Evolutionary conservation across 345 rosid genomes (phyloP).

Genomic region (Salix arbutifolia): DNA sequence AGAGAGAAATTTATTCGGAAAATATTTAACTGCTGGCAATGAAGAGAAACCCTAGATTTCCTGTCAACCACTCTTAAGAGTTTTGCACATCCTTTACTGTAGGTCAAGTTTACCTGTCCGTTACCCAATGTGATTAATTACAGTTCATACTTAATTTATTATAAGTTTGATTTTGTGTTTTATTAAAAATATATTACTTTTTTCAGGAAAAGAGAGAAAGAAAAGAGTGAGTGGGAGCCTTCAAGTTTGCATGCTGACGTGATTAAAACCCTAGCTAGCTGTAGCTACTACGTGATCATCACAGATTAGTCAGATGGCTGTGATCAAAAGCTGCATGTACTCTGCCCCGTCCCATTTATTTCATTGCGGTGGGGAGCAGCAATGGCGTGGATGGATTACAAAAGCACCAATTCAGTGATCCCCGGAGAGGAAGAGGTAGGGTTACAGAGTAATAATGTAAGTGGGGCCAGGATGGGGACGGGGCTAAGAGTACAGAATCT

Average conservation of each 20-base stretch:
- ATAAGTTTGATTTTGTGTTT: too few relatives aligned
- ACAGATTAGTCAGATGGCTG: not conserved
- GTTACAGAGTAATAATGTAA: not conserved
- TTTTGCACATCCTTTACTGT: too few relatives aligned
- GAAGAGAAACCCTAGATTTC: not conserved
- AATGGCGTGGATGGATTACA: not conserved
- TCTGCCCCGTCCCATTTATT: not conserved
- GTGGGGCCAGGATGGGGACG: conserved; percentile 1
- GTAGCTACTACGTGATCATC: not conserved
- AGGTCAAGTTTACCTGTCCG: not conserved
- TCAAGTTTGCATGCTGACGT: conserved; percentile 15
- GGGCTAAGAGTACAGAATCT: conserved; percentile 61
- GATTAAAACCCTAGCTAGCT: conserved; percentile 16
- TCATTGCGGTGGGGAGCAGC: not conserved
- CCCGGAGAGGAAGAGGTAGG: conserved; percentile 1
- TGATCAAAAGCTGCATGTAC: not conserved
- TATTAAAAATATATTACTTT: too few relatives aligned
- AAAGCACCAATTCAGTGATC: not conserved
- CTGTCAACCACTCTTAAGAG: not conserved
- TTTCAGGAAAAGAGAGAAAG: too few relatives aligned
- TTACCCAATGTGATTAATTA: not conserved
- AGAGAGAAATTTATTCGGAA: not conserved
- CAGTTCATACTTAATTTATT: too few relatives aligned
- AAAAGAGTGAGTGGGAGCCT: too few relatives aligned
- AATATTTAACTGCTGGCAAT: not conserved